Evolutionary conservation across 352 stramenopile species (phyloP).

Genomic region (Globisporangium cylindrosporum): DNA sequence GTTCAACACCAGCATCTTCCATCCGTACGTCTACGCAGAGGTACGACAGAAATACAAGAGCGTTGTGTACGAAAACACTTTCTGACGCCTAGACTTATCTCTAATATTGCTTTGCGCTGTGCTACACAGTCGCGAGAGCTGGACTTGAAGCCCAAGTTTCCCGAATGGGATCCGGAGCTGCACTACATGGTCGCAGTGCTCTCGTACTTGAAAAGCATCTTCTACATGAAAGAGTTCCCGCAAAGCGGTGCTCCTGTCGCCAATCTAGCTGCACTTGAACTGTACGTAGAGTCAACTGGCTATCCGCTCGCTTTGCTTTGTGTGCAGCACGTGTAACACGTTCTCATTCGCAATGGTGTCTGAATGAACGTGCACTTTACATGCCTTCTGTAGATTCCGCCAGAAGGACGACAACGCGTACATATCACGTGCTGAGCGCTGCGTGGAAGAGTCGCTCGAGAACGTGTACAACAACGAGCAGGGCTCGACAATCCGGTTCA

Average conservation of each 20-base stretch:
- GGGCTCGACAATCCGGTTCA: constrained; percentile 86
- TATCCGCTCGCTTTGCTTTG: not conserved
- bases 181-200: constrained; percentile 96
- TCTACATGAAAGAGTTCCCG: constrained; percentile 96
- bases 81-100: not conserved
- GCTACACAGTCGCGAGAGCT: constrained; percentile 76
- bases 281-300: constrained; percentile 45
- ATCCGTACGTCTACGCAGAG: constrained; percentile 90
- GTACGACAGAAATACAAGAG: constrained; percentile 15
- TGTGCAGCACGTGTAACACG: not conserved
- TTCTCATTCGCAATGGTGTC: not conserved
- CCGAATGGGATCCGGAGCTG: constrained; percentile 90
- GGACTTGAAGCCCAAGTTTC: constrained; percentile 90
- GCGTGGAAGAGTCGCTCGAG: constrained; percentile 92
- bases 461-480: constrained; percentile 92
- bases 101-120: not conserved
- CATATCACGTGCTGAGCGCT: constrained; percentile 87
- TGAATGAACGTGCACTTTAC: constrained; percentile 15
- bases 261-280: constrained; percentile 83
- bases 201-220: constrained; percentile 97
- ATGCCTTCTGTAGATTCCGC: constrained; percentile 33
- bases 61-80: not conserved
- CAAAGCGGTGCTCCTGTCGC: constrained; percentile 41
- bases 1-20: constrained; percentile 93
- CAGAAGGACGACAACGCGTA: constrained; percentile 83